phyloP scores from a whole-genome alignment of 2,329 filamentous ascomycete species.

The Curvularia hawaiiensis region DNA sequence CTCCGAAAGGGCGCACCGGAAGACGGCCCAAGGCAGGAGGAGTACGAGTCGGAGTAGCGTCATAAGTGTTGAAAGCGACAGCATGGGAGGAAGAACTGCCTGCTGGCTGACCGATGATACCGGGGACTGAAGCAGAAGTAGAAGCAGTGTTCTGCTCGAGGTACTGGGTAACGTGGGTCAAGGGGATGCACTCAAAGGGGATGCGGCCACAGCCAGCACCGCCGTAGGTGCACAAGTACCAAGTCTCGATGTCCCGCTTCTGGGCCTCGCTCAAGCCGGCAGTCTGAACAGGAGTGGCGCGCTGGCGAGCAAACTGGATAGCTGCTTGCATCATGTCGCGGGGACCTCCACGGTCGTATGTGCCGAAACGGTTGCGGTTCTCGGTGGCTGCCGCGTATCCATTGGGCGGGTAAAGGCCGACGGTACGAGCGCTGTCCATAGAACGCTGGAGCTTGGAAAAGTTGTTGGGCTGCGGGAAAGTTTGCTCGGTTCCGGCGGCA shows the following conservation, averaged over 20 bases:
- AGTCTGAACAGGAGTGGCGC: conserved; percentile 16
- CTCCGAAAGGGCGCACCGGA: conserved; percentile 13
- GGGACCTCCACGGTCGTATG: conserved; percentile 79
- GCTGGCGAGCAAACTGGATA: conserved; percentile 24
- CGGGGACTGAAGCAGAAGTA: conserved; percentile 7
- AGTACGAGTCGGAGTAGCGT: conserved; percentile 19
- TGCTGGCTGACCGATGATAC: conserved; percentile 31
- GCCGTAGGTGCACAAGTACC: conserved; percentile 29
- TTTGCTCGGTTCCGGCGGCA: conserved; percentile 72
- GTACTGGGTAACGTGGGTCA: conserved; percentile 28
- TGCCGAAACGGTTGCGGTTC: conserved; percentile 75
- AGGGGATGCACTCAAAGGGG: conserved; percentile 37
- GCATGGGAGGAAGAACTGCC: conserved; percentile 6
- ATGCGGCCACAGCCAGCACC: conserved; percentile 26
- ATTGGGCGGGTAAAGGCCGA: conserved; percentile 85
- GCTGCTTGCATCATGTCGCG: conserved; percentile 39
- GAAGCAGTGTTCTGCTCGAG: conserved; percentile 21
- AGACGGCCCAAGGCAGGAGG: conserved; percentile 14
- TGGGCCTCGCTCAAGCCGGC: conserved; percentile 22
- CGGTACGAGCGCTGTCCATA: conserved; percentile 82
- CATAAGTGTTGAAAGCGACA: neutral
- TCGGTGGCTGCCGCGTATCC: conserved; percentile 75
- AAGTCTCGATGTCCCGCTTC: conserved; percentile 33
- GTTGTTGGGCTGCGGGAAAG: conserved; percentile 81
- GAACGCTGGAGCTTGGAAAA: conserved; percentile 85